Evolutionary conservation across 2,329 filamentous ascomycete genomes (phyloP), one percentile per base, ranked within the genome.

Genomic region (Hypoxylon sp.): DNA sequence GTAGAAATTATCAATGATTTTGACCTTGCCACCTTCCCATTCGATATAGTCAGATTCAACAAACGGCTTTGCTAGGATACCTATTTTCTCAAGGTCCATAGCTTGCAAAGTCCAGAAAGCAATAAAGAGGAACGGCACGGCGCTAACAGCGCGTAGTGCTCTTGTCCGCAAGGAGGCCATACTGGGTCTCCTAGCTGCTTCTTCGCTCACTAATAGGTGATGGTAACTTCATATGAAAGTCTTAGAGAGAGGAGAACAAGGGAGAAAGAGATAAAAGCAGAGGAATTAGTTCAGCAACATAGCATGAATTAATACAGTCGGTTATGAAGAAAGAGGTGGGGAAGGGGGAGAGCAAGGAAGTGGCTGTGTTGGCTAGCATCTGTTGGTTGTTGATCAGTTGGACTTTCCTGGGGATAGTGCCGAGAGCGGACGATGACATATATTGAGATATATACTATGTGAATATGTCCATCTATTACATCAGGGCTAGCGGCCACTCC

Each of bases 1-100:
- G 33, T 74, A 63, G 20, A 75, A 75, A 27, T 64, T 37, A 20
- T 70, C 44, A 17, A 73, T 49, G 33, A 75, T 72, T 1, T 54
- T 13, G 17, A 76, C 42, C 6, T 61, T 65, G 2, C 69, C 70
- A n/a, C 61, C 65, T 2, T 72, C 62, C 72, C 72, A 75, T 20
- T 69, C 64, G n/a, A 76, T 73, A 1, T 69, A 33, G 0, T 69
- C 69, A 2, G 70, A 54, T 2, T 74, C 62, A 8, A 25, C 61
- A 11, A 66, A 69, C 3, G 71, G 69, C 22, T 69, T 44, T 14
- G 62, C 44, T 13, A 59, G 35, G 14, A 20, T 51, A 1, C 57
- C 56, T 17, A 72, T 33, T 30, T 67, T 73, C 2, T 53, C 51
- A 13, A 69, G 35, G 33, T 71, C 69, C 69, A 73, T 73, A 5